Evolutionary conservation across 345 rosid species (phyloP), one percentile per base, ranked within the genome.

Genomic region (Eutrema yunnanense): DNA sequence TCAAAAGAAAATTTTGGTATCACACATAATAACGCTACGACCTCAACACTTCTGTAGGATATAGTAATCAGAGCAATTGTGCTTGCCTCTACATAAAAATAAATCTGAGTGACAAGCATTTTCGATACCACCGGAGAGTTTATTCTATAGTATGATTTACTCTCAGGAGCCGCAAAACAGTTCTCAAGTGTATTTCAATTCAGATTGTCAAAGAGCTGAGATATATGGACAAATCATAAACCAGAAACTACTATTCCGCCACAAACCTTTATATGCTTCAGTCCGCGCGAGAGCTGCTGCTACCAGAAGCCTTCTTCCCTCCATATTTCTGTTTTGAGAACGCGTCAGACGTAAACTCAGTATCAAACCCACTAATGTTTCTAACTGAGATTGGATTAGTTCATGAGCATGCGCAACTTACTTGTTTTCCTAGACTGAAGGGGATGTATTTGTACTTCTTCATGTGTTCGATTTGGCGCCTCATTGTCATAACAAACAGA

Each of bases 381-480:
- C 8, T 38, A 11, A 44, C n/a, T 16, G 12, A 9, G 53, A 36
- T 11, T 43, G 41, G 33, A 54, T 41, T 13, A 14, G 54, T 54
- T 67, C 2, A 53, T 11, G 6, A 44, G 43, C 2, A 67, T n/a
- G 12, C 5, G 29, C 13, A 49, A 59, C 79, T 75, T 67, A 88
- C 96, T 88, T 92, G 91, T 79, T 92, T 92, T 59, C 98, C 96
- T 11, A 87, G 22, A 71, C 56, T 84, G 72, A 87, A 78, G 0
- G 96, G 96, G 50, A 88, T 63, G 64, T 90, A 90, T 56, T 83
- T 88, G 90, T 88, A 88, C 78, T 90, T 92, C 79, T 90, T 85
- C 98, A 92, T 87, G 83, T 92, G 93, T 6, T 84, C 53, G 32
- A 92, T 85, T 72, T 88, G 96, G 69, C 92, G 88, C 69, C 86